These are phyloP conservation scores for Fraxinus floribunda DNA, from an alignment of 305 asterid species.

Conservation along the genomic window DNA sequence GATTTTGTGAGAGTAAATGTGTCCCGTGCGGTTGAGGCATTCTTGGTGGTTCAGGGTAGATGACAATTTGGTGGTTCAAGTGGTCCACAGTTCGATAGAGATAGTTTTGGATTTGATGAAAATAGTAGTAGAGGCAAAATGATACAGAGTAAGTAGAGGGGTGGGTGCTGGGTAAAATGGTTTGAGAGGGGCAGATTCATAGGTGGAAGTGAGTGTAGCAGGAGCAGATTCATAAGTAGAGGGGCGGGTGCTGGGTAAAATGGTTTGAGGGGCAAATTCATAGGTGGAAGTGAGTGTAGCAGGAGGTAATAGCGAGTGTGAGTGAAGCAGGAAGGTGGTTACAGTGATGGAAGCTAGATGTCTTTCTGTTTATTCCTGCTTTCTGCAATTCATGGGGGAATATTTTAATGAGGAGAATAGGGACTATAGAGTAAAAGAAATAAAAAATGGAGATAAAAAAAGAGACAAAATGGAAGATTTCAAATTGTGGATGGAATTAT, in stretches of 20 bases:
- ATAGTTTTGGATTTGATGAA: neutral
- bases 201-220: constrained; percentile 1
- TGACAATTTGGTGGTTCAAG: neutral
- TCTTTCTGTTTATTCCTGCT: neutral
- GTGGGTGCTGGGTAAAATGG: neutral
- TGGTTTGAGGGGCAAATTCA: neutral
- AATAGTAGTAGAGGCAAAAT: neutral
- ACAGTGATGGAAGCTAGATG: neutral
- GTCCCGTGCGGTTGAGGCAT: neutral
- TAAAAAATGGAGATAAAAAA: neutral
- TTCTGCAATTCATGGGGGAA: neutral
- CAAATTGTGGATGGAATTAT: neutral
- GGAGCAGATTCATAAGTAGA: neutral
- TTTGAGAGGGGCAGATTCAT: neutral
- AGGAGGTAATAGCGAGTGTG: neutral
- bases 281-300: constrained; percentile 1
- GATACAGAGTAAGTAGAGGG: neutral
- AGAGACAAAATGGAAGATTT: neutral
- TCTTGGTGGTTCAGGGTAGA: neutral
- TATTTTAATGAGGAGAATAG: neutral
- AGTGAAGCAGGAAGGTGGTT: neutral
- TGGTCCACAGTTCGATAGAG: neutral
- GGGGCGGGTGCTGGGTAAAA: neutral
- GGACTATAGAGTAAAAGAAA: neutral
- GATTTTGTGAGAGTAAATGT: neutral